Conservation (phyloP, 805 yeast genomes). For the Hanseniaspora lindneri region DNA sequence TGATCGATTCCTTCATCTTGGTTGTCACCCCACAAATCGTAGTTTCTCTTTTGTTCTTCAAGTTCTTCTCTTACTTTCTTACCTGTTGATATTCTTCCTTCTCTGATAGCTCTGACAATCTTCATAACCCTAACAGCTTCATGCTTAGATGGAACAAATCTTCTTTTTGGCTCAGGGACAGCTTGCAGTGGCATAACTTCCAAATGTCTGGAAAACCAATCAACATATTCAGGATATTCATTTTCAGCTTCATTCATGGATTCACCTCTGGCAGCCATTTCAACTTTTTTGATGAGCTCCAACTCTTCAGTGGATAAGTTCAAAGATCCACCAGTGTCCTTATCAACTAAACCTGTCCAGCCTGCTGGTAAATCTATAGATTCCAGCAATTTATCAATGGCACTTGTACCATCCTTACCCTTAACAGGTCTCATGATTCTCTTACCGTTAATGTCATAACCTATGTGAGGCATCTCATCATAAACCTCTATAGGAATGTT, state of each 20-base stretch:
- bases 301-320: conserved; percentile 79
- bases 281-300: conserved; percentile 76
- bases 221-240: conserved; percentile 88
- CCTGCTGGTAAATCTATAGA: conserved; percentile 92
- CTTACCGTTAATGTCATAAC: conserved; percentile 93
- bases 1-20: conserved; percentile 48
- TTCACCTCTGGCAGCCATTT: conserved; percentile 46
- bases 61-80: conserved; percentile 40
- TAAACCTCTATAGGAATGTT: conserved; percentile 86
- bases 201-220: conserved; percentile 81
- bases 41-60: conserved; percentile 42
- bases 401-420: conserved; percentile 46
- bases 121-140: conserved; percentile 96
- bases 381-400: conserved; percentile 80
- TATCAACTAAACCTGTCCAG: conserved; percentile 93
- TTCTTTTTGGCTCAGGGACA: conserved; percentile 91
- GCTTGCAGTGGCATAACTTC: conserved; percentile 89
- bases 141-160: conserved; percentile 92
- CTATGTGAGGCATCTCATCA: conserved; percentile 94
- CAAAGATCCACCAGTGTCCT: conserved; percentile 72
- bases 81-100: conserved; percentile 83
- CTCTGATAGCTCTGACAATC: conserved; percentile 89
- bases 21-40: conserved; percentile 78
- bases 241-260: conserved; percentile 66
- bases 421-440: conserved; percentile 98